These are phyloP conservation scores for Aureobasidium sp. DNA, from an alignment of 2,329 filamentous ascomycete genomes.

Conservation along the genomic window DNA sequence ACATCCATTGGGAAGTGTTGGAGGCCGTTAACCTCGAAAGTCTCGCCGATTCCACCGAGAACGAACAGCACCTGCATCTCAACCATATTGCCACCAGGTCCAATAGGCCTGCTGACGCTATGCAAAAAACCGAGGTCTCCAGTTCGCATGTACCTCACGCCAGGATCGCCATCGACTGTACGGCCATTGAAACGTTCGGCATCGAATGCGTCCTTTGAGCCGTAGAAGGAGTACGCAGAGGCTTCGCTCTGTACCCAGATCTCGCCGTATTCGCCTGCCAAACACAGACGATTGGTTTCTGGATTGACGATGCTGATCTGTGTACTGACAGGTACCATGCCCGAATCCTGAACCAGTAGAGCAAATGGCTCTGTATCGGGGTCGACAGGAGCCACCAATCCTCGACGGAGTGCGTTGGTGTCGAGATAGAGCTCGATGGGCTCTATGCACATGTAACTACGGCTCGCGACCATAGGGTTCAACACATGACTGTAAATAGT, in stretches of 20 bases:
- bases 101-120: constrained; percentile 88
- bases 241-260: constrained; percentile 99
- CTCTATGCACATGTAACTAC: constrained; percentile 99
- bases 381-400: constrained; percentile 79
- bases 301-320: constrained; percentile 98
- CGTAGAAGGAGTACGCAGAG: constrained; percentile 89
- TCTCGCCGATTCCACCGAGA: constrained; percentile 89
- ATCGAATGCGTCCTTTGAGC: constrained; percentile 85
- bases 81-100: constrained; percentile 80
- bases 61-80: constrained; percentile 99
- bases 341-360: constrained; percentile 85
- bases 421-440: constrained; percentile 95
- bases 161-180: constrained; percentile 84
- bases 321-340: constrained; percentile 98
- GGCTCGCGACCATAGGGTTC: constrained; percentile 93
- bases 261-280: constrained; percentile 93
- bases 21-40: constrained; percentile 94
- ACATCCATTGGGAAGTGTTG: constrained; percentile 99
- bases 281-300: constrained; percentile 79
- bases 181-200: constrained; percentile 86
- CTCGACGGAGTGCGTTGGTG: constrained; percentile 72
- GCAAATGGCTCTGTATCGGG: constrained; percentile 72
- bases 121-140: constrained; percentile 95
- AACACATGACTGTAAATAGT: constrained; percentile 97
- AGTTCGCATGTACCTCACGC: constrained; percentile 81